Base-by-base conservation (phyloP, 2,329 filamentous ascomycete species). In the Phaeoacremonium minimum region DNA sequence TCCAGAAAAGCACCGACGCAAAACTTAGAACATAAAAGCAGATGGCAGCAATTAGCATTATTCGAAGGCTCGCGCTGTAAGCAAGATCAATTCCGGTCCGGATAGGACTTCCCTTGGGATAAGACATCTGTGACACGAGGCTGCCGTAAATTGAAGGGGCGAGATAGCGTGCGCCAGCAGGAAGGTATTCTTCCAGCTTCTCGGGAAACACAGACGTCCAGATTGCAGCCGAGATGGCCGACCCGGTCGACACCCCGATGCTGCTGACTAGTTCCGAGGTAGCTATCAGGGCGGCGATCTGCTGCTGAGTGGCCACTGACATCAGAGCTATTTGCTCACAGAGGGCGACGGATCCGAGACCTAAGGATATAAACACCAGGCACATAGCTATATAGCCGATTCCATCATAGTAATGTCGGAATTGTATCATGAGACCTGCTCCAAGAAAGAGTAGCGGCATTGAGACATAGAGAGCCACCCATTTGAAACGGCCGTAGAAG, bases 341-440 rank as follows among this genome's bases (percentile, higher is more conserved):
- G 26, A 83, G 70, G 30, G 81, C 76, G 11, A 81, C 60, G 3
- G 75, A 63, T 2, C 77, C 78, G 4, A 76, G 76, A 4, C 74
- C 74, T 16, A 80, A 69, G 4, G 77, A 75, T 37, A 83, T 68
- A 43, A 83, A 72, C 35, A 84, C 69, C 52, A 84, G 78, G 12
- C 73, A 77, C 59, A 77, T 75, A 47, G 82, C 55, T 3, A 83
- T 62, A 50, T 73, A 73, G 3, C 73, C 64, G 19, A 78, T 64
- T 15, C 66, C 61, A 37, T 60, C 60, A 18, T 67, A 56, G 28
- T 75, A 67, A 40, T 67, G 64, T 16, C 77, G 74, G 63, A 76
- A 81, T 19, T 74, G 52, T 42, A 80, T 70, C 76, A 83, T 78
- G 14, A 82, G 59, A 3, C 73, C 66, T 5, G 75, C 61, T 4